Evolutionary conservation across 352 stramenopile genomes (phyloP).

Genomic region (Pythium coloratum): DNA sequence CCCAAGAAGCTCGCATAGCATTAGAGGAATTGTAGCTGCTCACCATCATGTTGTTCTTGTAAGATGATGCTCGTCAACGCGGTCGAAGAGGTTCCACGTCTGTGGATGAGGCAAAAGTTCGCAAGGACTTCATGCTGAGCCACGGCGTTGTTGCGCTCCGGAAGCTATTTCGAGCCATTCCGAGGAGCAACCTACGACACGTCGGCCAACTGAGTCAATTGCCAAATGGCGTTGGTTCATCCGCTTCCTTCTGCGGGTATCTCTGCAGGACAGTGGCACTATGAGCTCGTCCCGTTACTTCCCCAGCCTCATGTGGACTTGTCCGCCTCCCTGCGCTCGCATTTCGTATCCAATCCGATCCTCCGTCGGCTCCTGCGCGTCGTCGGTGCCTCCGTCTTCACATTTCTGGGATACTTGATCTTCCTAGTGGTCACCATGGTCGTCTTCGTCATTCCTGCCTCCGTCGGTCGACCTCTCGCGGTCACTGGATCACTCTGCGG

Average conservation of each 20-base stretch:
- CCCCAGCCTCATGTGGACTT: background rate
- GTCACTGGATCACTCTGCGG: background rate
- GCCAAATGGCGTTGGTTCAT: background rate
- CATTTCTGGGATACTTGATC: conserved; percentile 2
- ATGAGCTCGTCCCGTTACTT: background rate
- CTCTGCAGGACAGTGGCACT: background rate
- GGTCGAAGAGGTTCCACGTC: no score
- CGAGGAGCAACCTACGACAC: background rate
- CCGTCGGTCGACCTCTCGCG: background rate
- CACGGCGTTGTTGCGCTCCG: no score
- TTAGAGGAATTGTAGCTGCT: no score
- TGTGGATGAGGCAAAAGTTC: no score
- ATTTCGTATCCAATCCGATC: background rate
- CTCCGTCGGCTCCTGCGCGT: background rate
- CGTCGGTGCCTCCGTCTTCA: background rate
- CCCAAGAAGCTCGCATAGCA: no score
- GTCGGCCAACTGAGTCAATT: background rate
- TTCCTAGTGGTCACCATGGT: background rate
- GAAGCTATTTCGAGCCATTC: no score
- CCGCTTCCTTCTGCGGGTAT: background rate
- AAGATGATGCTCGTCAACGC: no score
- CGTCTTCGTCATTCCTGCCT: conserved; percentile 8
- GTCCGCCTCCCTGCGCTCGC: background rate
- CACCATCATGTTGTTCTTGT: no score
- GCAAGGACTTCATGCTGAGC: no score